phyloP scores from a whole-genome alignment of 345 rosid species.

The Populus nigra region DNA sequence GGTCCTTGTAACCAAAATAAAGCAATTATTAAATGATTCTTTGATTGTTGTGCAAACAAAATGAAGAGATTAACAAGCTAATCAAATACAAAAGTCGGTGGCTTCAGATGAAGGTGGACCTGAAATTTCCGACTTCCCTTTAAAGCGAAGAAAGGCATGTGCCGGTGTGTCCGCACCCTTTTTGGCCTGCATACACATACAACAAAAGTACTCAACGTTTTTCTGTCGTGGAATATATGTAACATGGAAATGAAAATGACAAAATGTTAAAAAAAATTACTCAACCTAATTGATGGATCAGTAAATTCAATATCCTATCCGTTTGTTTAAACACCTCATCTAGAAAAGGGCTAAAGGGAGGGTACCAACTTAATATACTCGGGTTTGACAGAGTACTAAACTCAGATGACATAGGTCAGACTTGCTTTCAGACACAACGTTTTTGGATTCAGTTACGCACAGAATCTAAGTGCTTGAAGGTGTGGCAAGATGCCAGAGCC shows the following conservation, averaged over 20 bases:
- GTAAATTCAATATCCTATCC: too few relatives aligned
- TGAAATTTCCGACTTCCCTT: conserved; percentile 3
- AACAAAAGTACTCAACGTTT: neutral
- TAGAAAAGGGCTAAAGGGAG: too few relatives aligned
- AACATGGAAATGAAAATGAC: neutral
- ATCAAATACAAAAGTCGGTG: neutral
- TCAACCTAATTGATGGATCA: neutral
- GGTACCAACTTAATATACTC: too few relatives aligned
- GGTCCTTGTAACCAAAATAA: neutral
- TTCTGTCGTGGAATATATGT: neutral
- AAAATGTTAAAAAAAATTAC: neutral
- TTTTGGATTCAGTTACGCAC: fast-evolving
- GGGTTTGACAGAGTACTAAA: too few relatives aligned
- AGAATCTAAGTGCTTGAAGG: too few relatives aligned
- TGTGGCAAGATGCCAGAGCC: too few relatives aligned
- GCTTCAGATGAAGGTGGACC: neutral
- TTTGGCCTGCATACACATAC: neutral
- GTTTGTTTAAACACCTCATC: too few relatives aligned
- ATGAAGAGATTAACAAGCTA: neutral
- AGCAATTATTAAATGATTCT: neutral
- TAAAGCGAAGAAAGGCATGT: neutral
- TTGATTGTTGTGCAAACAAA: neutral
- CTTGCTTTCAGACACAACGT: fast-evolving
- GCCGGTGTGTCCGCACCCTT: neutral
- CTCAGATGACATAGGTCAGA: too few relatives aligned